Conservation (phyloP, 495 filamentous ascomycete species). For the Annulohypoxylon bovei region DNA sequence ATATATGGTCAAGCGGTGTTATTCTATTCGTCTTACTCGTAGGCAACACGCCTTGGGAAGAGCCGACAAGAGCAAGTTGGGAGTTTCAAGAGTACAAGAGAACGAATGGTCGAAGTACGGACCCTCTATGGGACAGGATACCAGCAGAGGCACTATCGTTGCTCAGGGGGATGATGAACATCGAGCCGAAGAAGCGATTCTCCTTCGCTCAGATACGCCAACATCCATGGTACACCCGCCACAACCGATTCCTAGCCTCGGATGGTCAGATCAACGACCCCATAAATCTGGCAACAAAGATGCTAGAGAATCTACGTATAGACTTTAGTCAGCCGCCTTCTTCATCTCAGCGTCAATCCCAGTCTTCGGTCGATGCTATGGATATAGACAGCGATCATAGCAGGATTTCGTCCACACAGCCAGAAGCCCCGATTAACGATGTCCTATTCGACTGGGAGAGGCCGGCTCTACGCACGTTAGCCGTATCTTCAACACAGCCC, state of each 20-base stretch:
- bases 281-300: conserved; percentile 83
- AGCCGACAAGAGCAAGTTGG: conserved; percentile 80
- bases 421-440: conserved; percentile 75
- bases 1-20: conserved; percentile 97
- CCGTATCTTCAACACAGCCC: conserved; percentile 68
- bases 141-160: conserved; percentile 84
- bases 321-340: conserved; percentile 80
- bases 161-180: conserved; percentile 90
- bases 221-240: conserved; percentile 94
- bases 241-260: conserved; percentile 75
- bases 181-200: conserved; percentile 80
- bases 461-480: conserved; percentile 57
- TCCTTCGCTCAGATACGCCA: conserved; percentile 85
- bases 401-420: conserved; percentile 75
- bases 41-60: conserved; percentile 98
- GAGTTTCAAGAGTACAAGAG: conserved; percentile 87
- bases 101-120: conserved; percentile 79
- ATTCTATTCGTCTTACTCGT: conserved; percentile 95
- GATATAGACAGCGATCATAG: conserved; percentile 60
- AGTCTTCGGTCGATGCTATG: conserved; percentile 58
- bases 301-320: conserved; percentile 93
- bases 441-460: conserved; percentile 82
- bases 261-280: conserved; percentile 84
- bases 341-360: conserved; percentile 57
- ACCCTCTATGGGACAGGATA: conserved; percentile 86